Evolutionary conservation across 1,139 yeast genomes (phyloP).

Genomic region (Protomyces inouyei): DNA sequence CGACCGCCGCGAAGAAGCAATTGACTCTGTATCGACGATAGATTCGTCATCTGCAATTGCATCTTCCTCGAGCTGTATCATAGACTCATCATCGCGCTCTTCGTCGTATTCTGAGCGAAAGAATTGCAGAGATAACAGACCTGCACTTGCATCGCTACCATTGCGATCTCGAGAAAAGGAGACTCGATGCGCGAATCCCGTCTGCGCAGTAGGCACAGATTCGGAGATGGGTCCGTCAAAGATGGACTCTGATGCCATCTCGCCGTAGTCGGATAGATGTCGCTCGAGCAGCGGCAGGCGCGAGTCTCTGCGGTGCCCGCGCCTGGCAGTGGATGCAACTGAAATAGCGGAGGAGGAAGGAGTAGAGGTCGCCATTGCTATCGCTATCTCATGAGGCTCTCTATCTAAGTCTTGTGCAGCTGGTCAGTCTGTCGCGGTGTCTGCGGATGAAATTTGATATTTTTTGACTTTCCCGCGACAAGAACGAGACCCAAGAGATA

Average conservation of each 20-base stretch:
- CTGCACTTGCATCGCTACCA: conserved; percentile 26
- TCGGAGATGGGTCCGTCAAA: conserved; percentile 30
- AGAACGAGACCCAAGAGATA: not conserved
- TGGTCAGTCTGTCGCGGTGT: too few species aligned
- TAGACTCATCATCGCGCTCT: conserved; percentile 25
- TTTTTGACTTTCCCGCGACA: not conserved
- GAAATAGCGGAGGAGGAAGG: not conserved
- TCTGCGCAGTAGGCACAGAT: conserved; percentile 28
- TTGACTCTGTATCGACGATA: conserved; percentile 19
- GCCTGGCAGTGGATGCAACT: not conserved
- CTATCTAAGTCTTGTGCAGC: not conserved
- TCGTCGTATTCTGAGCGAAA: conserved; percentile 27
- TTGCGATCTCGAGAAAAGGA: conserved; percentile 6
- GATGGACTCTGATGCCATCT: conserved; percentile 29
- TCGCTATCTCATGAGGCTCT: not conserved
- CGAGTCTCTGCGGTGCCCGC: conserved; percentile 22
- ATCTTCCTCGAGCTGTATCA: conserved; percentile 20
- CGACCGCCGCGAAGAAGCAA: conserved; percentile 14
- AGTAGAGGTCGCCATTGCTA: not conserved
- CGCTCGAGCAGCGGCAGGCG: conserved; percentile 24
- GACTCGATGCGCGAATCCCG: conserved; percentile 27
- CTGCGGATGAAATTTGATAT: not conserved
- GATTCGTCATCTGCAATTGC: conserved; percentile 22
- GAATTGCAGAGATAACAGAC: conserved; percentile 25
- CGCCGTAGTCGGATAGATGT: conserved; percentile 21